Evolutionary conservation across 345 rosid species (phyloP).

Genomic region (Viola odorata): DNA sequence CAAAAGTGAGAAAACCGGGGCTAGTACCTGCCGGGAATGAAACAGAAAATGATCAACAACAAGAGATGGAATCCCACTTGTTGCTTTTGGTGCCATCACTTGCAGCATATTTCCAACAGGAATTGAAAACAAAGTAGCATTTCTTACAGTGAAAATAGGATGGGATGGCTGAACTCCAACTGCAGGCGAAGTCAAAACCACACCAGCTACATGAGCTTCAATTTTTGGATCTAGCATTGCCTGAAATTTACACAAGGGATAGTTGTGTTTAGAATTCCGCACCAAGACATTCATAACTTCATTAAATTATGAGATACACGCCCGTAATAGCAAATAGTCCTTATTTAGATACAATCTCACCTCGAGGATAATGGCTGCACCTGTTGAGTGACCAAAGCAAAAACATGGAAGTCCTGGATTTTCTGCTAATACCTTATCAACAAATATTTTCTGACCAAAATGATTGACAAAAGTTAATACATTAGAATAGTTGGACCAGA

Average conservation of each 20-base stretch:
- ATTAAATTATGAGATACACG: too few species aligned
- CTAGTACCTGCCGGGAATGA: conserved; percentile 15
- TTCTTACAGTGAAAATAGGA: conserved; percentile 23
- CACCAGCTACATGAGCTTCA: conserved; percentile 17
- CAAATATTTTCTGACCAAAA: conserved; percentile 18
- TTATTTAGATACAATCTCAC: conserved; percentile 3
- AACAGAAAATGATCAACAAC: not conserved
- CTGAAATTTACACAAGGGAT: conserved; percentile 8
- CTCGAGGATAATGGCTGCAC: conserved; percentile 32
- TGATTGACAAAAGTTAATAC: not conserved
- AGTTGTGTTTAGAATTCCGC: too few species aligned
- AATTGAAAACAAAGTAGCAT: not conserved
- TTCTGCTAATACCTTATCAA: conserved; percentile 22
- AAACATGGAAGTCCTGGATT: conserved; percentile 30
- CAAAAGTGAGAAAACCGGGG: conserved; percentile 23
- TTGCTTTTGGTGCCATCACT: not conserved
- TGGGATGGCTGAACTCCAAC: conserved; percentile 35
- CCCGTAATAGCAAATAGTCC: too few species aligned
- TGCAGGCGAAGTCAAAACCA: conserved; percentile 26
- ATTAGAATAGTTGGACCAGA: not conserved
- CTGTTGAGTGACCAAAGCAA: conserved; percentile 31
- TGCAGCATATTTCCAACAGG: not conserved
- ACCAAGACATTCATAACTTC: too few species aligned
- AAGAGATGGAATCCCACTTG: not conserved
- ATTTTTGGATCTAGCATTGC: conserved; percentile 26